A percentile compares a stretch with the other conserved stretches of the same genome.
phyloP scores from a whole-genome alignment of 1,284 basidiomycete species.

The Chondrostereum purpureum region DNA sequence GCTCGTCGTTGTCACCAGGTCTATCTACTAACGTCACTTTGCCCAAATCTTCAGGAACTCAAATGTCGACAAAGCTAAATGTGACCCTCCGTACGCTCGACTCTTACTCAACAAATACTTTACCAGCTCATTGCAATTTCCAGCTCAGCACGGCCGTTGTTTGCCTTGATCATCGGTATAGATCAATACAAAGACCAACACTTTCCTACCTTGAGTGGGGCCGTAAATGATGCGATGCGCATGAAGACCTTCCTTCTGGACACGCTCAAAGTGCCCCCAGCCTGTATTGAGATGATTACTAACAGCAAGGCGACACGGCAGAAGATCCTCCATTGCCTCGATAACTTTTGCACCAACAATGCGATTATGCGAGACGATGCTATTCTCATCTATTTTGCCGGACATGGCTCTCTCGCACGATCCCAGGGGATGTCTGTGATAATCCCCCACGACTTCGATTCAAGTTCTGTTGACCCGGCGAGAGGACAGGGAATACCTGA shows the following conservation, averaged over 20 bases:
- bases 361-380: conserved; percentile 2
- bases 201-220: conserved; percentile 3
- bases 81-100: too few relatives aligned
- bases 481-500: conserved; percentile 19
- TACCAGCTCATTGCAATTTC: too few relatives aligned
- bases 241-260: conserved; percentile 3
- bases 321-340: conserved; percentile 3
- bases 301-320: conserved; percentile 7
- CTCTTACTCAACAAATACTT: too few relatives aligned
- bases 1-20: too few relatives aligned
- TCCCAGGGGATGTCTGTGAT: conserved; percentile 22
- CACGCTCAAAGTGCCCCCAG: conserved; percentile 2
- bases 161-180: conserved; percentile 13
- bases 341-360: neutral
- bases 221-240: conserved; percentile 5
- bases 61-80: too few relatives aligned
- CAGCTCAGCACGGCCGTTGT: neutral
- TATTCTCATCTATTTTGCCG: conserved; percentile 12
- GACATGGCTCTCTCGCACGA: conserved; percentile 9
- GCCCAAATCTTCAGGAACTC: too few relatives aligned
- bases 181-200: conserved; percentile 6
- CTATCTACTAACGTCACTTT: too few relatives aligned
- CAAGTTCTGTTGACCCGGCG: neutral
- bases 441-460: conserved; percentile 19
- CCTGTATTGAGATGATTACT: conserved; percentile 1